Evolutionary conservation across 305 asterid genomes (phyloP).

Genomic region (Rubia tinctorum): DNA sequence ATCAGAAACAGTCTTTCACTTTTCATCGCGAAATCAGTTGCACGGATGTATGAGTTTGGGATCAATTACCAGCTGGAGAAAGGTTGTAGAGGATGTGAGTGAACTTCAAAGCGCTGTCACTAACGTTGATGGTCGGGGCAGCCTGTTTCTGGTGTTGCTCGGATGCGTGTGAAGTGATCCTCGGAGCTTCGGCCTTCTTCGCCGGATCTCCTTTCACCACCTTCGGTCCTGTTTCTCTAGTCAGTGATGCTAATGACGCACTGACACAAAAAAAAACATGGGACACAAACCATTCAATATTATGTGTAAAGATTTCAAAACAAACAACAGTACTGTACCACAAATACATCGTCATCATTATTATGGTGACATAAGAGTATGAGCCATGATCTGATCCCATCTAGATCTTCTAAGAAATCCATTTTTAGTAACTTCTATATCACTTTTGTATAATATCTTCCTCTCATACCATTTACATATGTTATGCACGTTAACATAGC

Average conservation of each 20-base stretch:
- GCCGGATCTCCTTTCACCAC: constrained; percentile 92
- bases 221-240: constrained; percentile 87
- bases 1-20: not conserved
- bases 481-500: no score
- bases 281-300: not conserved
- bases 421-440: no score
- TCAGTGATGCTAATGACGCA: constrained; percentile 88
- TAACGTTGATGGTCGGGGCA: constrained; percentile 39
- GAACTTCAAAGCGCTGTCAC: constrained; percentile 82
- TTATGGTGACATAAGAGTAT: no score
- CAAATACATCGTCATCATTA: no score
- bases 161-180: constrained; percentile 32
- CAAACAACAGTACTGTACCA: not conserved
- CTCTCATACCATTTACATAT: no score
- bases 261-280: constrained; percentile 19
- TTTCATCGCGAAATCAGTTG: not conserved
- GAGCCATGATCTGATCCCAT: not conserved
- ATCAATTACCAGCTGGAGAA: constrained; percentile 74
- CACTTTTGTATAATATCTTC: not conserved
- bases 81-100: constrained; percentile 94
- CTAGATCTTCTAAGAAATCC: not conserved
- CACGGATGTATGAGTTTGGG: not conserved
- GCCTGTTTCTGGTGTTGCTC: constrained; percentile 29
- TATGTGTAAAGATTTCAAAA: not conserved
- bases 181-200: constrained; percentile 51